Evolutionary conservation across 257 asterid species (phyloP), one percentile per base, ranked within the genome.

Genomic region (Fraxinus quadrangulata): DNA sequence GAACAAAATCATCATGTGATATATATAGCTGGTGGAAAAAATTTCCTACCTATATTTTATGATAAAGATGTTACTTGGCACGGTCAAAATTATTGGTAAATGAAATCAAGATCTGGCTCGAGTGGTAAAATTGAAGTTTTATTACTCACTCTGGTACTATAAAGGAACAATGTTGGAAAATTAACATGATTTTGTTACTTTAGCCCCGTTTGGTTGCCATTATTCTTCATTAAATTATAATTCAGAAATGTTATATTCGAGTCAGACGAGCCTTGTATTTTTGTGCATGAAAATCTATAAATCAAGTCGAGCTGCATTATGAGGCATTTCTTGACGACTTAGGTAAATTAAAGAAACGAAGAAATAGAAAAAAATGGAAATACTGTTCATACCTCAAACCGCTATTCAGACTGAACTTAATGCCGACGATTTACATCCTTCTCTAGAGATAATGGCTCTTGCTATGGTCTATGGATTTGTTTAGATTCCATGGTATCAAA

Each of bases 241-340:
- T 37, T 37, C 4, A 37, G 40, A 37, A 37, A 6, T 37, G 1
- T 37, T 6, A 37, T 6, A 37, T 2, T 37, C 40, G 1, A 37
- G 40, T 37, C 9, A 36, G 39, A 36, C 39, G 40, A 37, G 10
- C 40, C 40, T 37, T 37, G 40, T 37, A 37, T 7, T 37, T 37
- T 37, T 37, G 83, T 89, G 70, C 96, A 90, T 68, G 93, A 37
- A 37, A 37, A 37, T 37, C 97, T 72, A 86, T 92, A 0, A 80
- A 90, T 67, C 79, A 82, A 72, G 91, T 89, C 12, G 83, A 82
- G 19, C 61, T 92, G 83, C 95, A 96, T 39, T 30, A 11, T 4
- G 89, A 87, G 61, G 92, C 97, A 0, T 87, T 88, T 80, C 76
- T 84, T 14, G 83, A 74, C 49, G 77, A 81, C n/a, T 39, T 92